A percentile compares a stretch with the other conserved stretches of the same genome.
Conservation (phyloP, 169 alveolate species). For the Eimeria praecox region DNA sequence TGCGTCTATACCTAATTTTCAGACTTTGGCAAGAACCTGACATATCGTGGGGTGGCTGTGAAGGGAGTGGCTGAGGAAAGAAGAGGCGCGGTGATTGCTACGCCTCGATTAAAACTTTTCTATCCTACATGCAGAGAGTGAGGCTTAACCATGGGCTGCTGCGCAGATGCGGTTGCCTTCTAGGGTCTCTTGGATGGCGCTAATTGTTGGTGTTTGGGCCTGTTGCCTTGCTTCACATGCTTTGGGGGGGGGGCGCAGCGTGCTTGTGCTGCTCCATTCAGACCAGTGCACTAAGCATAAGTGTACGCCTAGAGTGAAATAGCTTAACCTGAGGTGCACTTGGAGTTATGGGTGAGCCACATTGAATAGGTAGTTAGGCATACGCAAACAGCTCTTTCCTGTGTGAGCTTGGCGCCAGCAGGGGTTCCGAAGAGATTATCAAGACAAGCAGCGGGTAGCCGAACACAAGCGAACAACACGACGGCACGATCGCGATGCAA, state of each 20-base stretch:
- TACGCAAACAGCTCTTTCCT: neutral
- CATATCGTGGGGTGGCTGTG: too few relatives aligned
- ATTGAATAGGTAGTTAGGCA: neutral
- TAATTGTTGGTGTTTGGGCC: neutral
- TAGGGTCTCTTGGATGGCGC: too few relatives aligned
- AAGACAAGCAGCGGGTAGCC: neutral
- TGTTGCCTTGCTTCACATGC: neutral
- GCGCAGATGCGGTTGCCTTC: too few relatives aligned
- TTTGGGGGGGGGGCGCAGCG: neutral
- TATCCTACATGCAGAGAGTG: too few relatives aligned
- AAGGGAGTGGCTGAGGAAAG: too few relatives aligned
- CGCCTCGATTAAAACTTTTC: too few relatives aligned
- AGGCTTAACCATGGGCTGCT: too few relatives aligned
- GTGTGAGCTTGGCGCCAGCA: neutral
- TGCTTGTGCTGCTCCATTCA: neutral
- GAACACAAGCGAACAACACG: neutral
- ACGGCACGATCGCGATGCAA: neutral
- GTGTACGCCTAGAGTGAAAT: neutral
- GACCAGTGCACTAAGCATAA: neutral
- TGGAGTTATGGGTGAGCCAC: neutral
- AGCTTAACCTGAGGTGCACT: neutral
- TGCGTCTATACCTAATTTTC: too few relatives aligned
- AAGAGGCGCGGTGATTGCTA: too few relatives aligned
- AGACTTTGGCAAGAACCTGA: too few relatives aligned
- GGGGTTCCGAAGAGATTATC: neutral